Evolutionary conservation across 2,329 filamentous ascomycete genomes (phyloP), one percentile per base, ranked within the genome.

Genomic region (Aplosporella prunicola): DNA sequence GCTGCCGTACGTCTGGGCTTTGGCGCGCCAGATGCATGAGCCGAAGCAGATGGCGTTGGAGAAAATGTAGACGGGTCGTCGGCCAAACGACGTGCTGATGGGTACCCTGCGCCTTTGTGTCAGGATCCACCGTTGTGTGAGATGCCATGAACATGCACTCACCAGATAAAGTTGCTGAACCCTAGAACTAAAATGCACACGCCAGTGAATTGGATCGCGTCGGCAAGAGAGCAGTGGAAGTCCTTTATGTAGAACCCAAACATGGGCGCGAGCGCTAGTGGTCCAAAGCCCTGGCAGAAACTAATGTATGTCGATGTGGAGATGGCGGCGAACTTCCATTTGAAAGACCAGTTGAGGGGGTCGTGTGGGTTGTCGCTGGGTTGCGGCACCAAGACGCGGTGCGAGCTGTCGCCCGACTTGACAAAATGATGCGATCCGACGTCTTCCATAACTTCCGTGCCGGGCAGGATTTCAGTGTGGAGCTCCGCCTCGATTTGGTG

Each of bases 361-460:
- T 60, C 54, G 32, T 61, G 63, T 11, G 58, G 58, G 42, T 63
- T 51, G 25, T 41, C 33, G 7, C 20, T 32, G 5, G 39, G 39
- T 23, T 36, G 32, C 20, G 39, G 39, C 3, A 36, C 26, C 7
- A 41, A 11, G 5, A 41, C 31, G 5, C 31, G 38, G 32, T 34
- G 31, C 11, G 14, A 32, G 2, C 18, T 22, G n/a, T 38, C 35
- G 23, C 35, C 29, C 9, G 35, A 38, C 22, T 78, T 80, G 49
- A 80, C 73, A 48, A 80, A 80, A 53, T 79, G 76, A 54, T 78
- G 73, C 1, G 62, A 60, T 14, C 73, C 74, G 24, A 79, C 67
- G 62, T 81, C 71, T 7, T 64, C 57, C 72, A 76, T 76, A 49
- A 76, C 63, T 53, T 76, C 72, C 4, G 72, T 76, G 16, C 72